Percentiles rank a stretch among this genome's conserved stretches.
Evolutionary conservation across 305 asterid genomes (phyloP).

Genomic region (Fraxinus sp.): DNA sequence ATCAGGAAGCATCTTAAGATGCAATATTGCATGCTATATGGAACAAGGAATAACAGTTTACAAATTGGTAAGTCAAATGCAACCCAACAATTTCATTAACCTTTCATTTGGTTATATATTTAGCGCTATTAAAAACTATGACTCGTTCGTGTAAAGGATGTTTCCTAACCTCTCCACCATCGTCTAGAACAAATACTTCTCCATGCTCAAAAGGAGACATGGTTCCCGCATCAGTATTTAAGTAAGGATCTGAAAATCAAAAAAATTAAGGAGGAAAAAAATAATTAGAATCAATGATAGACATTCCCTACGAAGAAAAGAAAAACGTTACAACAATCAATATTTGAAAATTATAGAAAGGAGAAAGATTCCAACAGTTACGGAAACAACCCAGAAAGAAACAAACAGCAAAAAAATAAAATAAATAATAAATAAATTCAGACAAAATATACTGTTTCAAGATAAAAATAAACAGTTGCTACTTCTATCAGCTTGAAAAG

Average conservation of each 20-base stretch:
- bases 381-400: neutral
- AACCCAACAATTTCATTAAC: neutral
- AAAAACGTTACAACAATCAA: neutral
- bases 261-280: neutral
- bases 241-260: slow-evolving; percentile 69
- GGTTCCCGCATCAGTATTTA: slow-evolving; percentile 92
- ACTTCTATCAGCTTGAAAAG: neutral
- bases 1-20: neutral
- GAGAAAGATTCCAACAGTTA: neutral
- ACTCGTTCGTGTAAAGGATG: neutral
- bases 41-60: neutral
- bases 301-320: neutral
- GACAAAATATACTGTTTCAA: neutral
- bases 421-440: neutral
- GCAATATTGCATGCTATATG: neutral
- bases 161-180: slow-evolving; percentile 88
- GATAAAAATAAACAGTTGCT: neutral
- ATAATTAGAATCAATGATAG: neutral
- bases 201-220: slow-evolving; percentile 98
- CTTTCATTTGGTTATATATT: neutral
- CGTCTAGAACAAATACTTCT: slow-evolving; percentile 89
- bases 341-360: neutral
- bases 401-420: neutral
- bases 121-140: neutral
- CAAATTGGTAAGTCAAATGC: neutral